Evolutionary conservation across 306 rosid genomes (phyloP).

Genomic region (Corylus avellana): DNA sequence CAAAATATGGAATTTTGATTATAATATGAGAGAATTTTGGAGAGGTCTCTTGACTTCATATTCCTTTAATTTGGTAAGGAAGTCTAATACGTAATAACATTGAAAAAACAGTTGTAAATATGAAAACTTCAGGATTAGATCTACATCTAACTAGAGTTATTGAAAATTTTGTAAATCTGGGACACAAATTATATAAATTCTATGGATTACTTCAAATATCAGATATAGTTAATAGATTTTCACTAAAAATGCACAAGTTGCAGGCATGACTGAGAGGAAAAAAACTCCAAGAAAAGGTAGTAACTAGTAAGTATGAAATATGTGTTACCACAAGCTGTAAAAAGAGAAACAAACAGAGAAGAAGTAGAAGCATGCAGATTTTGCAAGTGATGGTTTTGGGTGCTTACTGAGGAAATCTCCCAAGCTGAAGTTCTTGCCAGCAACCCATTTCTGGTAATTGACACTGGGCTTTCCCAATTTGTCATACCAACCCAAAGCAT

Average conservation of each 20-base stretch:
- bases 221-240: background rate
- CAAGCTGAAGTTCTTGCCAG: constrained; percentile 61
- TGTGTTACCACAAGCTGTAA: background rate
- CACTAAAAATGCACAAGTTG: background rate
- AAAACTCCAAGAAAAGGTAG: background rate
- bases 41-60: background rate
- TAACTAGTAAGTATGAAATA: background rate
- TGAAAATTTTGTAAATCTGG: background rate
- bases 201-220: background rate
- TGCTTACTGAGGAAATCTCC: constrained; percentile 90
- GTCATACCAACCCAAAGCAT: constrained; percentile 88
- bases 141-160: background rate
- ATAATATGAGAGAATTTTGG: background rate
- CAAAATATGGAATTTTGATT: background rate
- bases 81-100: too few relatives aligned
- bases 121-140: background rate
- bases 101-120: background rate
- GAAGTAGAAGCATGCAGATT: background rate
- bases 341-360: background rate
- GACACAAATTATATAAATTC: background rate
- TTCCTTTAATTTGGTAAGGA: background rate
- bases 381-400: background rate
- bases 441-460: constrained; percentile 76
- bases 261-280: background rate
- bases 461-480: constrained; percentile 47